A percentile compares a stretch with the other conserved stretches of the same genome.
Evolutionary conservation across 1,284 basidiomycete genomes (phyloP).

Genomic region (Tausonia pullulans): DNA sequence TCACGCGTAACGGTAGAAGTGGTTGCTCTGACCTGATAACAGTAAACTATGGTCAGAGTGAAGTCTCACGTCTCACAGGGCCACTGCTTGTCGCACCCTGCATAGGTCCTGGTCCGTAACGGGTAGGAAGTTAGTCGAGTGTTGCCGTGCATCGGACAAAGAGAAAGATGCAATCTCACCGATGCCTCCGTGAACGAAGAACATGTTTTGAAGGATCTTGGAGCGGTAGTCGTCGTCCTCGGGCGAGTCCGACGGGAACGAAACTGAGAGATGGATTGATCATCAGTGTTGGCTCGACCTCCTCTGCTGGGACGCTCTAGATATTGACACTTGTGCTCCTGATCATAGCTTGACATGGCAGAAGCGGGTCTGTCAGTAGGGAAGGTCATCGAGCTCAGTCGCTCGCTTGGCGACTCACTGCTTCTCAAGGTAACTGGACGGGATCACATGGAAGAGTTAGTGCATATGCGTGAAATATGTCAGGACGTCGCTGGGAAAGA

Average conservation of each 20-base stretch:
- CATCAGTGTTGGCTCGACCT: too few relatives aligned
- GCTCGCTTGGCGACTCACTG: not conserved
- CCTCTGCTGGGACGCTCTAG: too few relatives aligned
- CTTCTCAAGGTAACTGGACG: conserved; percentile 9
- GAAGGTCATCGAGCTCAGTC: too few relatives aligned
- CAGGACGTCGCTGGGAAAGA: conserved; percentile 37
- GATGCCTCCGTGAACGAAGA: conserved; percentile 26
- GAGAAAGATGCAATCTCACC: conserved; percentile 24
- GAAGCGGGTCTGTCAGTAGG: not conserved
- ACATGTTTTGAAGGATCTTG: conserved; percentile 64
- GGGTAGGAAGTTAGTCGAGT: too few relatives aligned
- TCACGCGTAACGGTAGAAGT: conserved; percentile 26
- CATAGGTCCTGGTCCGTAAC: conserved; percentile 34
- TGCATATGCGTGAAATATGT: conserved; percentile 27
- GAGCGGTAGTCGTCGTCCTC: conserved; percentile 40
- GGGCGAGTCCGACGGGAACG: conserved; percentile 39
- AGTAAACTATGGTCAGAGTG: not conserved
- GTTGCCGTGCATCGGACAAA: not conserved
- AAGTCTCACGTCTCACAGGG: too few relatives aligned
- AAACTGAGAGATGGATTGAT: conserved; percentile 25
- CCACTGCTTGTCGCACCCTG: conserved; percentile 27
- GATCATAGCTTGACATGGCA: conserved; percentile 23
- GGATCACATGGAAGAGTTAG: not conserved
- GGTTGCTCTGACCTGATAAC: conserved; percentile 45
- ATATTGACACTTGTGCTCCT: conserved; percentile 37